Percentiles rank a stretch among this genome's conserved stretches.
phyloP scores from a whole-genome alignment of 2,329 filamentous ascomycete species.

The Diplodia scrobiculata region DNA sequence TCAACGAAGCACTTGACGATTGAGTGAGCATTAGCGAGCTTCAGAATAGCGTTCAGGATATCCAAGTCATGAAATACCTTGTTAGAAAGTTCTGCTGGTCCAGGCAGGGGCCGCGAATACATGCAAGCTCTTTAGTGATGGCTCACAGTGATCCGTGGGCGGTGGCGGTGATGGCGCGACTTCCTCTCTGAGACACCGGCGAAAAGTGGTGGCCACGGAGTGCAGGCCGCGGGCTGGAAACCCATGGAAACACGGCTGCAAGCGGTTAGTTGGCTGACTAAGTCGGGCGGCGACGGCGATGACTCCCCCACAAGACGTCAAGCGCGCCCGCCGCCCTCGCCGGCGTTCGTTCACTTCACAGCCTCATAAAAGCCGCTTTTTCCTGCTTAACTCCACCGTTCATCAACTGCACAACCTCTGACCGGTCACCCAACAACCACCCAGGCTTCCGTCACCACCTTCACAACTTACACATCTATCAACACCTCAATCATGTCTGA shows the following conservation, averaged over 20 bases:
- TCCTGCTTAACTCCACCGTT: constrained; percentile 12
- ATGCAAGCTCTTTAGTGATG: background rate
- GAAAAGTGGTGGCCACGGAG: constrained; percentile 3
- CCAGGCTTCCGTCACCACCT: background rate
- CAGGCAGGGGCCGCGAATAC: background rate
- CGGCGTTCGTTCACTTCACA: constrained; percentile 4
- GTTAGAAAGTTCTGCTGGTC: too few relatives aligned
- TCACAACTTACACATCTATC: constrained; percentile 24
- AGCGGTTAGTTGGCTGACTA: constrained; percentile 17
- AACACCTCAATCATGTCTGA: constrained; percentile 63
- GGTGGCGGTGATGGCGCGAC: background rate
- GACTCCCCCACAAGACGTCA: constrained; percentile 28
- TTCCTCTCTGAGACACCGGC: constrained; percentile 17
- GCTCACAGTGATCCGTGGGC: background rate
- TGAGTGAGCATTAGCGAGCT: constrained; percentile 4
- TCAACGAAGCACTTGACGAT: background rate
- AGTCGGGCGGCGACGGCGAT: constrained; percentile 24
- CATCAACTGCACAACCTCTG: background rate
- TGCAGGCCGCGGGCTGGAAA: constrained; percentile 21
- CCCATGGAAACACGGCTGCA: constrained; percentile 8
- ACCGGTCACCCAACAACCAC: background rate
- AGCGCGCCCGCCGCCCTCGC: constrained; percentile 21
- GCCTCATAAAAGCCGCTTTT: constrained; percentile 27
- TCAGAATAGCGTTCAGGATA: constrained; percentile 8
- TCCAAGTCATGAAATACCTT: background rate